Evolutionary conservation across 2,329 filamentous ascomycete species (phyloP), one percentile per base, ranked within the genome.

Genomic region (Fusarium secorum): DNA sequence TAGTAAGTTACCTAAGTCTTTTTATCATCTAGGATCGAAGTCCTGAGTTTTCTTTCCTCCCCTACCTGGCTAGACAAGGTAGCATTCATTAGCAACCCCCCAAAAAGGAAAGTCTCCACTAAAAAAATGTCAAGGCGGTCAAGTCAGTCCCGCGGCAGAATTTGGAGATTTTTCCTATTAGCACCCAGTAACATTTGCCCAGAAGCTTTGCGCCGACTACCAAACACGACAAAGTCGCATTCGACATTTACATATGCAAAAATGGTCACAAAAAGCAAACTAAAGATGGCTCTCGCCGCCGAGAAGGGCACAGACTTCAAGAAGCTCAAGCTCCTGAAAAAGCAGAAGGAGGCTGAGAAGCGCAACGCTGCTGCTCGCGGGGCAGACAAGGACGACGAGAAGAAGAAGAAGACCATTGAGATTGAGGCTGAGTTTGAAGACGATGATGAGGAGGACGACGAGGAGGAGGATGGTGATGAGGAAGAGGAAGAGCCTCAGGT

Each of bases 291-390:
- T 14, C 79, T 89, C 20, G 83, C 83, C 49, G 85, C 85, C 42
- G 85, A 89, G 53, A 88, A 89, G 77, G 84, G 85, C 46, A 78
- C 80, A 18, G 86, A 89, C 65, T 85, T 85, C 51, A 81, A 85
- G 71, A 87, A 87, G 73, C 72, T 85, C 44, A 87, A 85, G 74
- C 81, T 85, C 62, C 80, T 83, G 76, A 85, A 85, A 72, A 82
- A 82, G 71, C 77, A 81, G 72, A 86, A 86, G 78, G 79, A 79
- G 26, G 79, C 81, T 52, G 76, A 83, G 18, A 82, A 82, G 72
- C 78, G 79, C 67, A 80, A 82, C 72, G 78, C 64, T 14, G 58
- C 71, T 18, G 39, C 65, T 64, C 70, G 73, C 57, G 76, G 74
- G 74, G 73, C 68, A 60, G 76, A 76, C 11, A 73, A 77, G 22